These are phyloP conservation scores for Earliella scabrosa DNA, from an alignment of 1,284 basidiomycete species.

Conservation along the genomic window DNA sequence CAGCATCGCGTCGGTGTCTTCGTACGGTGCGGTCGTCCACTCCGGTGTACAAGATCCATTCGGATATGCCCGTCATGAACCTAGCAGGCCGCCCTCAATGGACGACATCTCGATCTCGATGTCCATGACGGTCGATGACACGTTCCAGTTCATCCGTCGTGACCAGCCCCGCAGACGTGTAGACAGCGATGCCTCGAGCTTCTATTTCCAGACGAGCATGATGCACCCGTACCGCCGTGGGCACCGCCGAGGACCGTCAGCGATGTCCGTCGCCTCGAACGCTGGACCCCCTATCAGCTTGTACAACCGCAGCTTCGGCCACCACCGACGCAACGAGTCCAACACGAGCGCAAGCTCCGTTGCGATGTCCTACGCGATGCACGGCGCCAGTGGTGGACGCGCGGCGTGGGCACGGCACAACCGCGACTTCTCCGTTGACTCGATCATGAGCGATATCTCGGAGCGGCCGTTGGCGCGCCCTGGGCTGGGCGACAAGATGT, in stretches of 20 bases:
- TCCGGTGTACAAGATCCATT: conserved; percentile 73
- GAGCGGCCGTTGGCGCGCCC: conserved; percentile 65
- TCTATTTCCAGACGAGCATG: conserved; percentile 56
- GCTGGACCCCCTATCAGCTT: conserved; percentile 74
- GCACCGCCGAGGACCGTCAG: conserved; percentile 52
- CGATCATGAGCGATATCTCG: conserved; percentile 67
- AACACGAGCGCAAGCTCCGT: conserved; percentile 56
- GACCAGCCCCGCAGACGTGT: conserved; percentile 54
- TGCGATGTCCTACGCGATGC: conserved; percentile 54
- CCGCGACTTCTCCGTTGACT: conserved; percentile 67
- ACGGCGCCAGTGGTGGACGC: conserved; percentile 56
- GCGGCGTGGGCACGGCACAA: conserved; percentile 66
- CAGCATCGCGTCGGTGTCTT: conserved; percentile 84
- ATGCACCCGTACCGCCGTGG: conserved; percentile 38
- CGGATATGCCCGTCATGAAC: conserved; percentile 54
- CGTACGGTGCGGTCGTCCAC: conserved; percentile 73
- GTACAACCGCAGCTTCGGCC: conserved; percentile 64
- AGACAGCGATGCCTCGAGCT: conserved; percentile 78
- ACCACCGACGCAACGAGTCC: conserved; percentile 55
- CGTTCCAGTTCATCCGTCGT: conserved; percentile 65
- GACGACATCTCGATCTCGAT: conserved; percentile 49
- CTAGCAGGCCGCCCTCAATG: conserved; percentile 58
- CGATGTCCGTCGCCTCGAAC: conserved; percentile 50
- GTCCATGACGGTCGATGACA: conserved; percentile 69
- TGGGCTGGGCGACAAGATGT: conserved; percentile 88